These are phyloP conservation scores for Kalanchoe fedtschenkoi DNA, from an alignment of 164 flowering plant species.

Conservation along the genomic window DNA sequence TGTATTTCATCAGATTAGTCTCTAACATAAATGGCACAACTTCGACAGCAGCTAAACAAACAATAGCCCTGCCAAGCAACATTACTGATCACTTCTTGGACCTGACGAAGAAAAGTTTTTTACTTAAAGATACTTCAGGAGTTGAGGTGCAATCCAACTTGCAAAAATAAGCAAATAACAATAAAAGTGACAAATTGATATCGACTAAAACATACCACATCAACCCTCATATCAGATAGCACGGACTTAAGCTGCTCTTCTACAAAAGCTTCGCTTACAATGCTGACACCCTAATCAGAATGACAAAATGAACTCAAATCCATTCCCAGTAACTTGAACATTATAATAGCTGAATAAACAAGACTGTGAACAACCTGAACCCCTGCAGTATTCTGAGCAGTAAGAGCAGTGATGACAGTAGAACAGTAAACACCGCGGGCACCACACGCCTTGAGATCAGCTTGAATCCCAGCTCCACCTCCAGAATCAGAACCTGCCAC, in stretches of 20 bases:
- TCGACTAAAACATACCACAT: slow-evolving; percentile 58
- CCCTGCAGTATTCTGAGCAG: slow-evolving; percentile 93
- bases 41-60: too few species aligned
- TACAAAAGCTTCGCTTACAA: slow-evolving; percentile 60
- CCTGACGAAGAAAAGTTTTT: too few species aligned
- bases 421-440: slow-evolving; percentile 90
- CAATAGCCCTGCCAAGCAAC: too few species aligned
- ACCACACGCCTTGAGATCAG: slow-evolving; percentile 84
- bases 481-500: slow-evolving; percentile 98
- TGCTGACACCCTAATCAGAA: slow-evolving; percentile 45
- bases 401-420: slow-evolving; percentile 84
- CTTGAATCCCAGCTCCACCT: slow-evolving; percentile 97
- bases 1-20: too few species aligned
- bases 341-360: not conserved
- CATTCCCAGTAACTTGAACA: not conserved
- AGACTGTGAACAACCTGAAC: slow-evolving; percentile 54
- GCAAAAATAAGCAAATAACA: not conserved
- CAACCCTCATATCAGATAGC: slow-evolving; percentile 85
- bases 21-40: too few species aligned
- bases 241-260: slow-evolving; percentile 73
- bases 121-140: too few species aligned
- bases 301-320: not conserved
- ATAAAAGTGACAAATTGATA: not conserved
- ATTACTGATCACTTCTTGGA: too few species aligned
- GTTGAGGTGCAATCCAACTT: not conserved